These are phyloP conservation scores for Hypoxylon rickii DNA, from an alignment of 495 filamentous ascomycete species.

Conservation along the genomic window DNA sequence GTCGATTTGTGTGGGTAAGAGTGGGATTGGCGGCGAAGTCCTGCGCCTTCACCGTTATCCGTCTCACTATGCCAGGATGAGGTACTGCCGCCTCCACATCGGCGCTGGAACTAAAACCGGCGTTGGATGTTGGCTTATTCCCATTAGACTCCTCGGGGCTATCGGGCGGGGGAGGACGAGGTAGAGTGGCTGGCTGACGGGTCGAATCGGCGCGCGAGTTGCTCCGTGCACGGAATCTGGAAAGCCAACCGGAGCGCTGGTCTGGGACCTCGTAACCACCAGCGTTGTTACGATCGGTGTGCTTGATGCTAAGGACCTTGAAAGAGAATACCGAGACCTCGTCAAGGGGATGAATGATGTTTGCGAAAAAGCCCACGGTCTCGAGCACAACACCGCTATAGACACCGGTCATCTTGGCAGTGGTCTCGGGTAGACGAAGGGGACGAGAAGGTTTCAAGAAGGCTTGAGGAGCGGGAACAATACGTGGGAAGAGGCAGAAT, in stretches of 20 bases:
- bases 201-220: conserved; percentile 2
- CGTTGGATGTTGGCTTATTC: not conserved
- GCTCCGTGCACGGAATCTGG: not conserved
- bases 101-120: conserved; percentile 3
- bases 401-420: conserved; percentile 61
- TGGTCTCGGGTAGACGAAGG: conserved; percentile 56
- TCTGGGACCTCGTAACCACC: conserved; percentile 24
- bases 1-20: conserved; percentile 35
- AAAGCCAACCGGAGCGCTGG: not conserved
- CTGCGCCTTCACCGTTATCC: conserved; percentile 40
- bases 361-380: conserved; percentile 64
- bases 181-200: not conserved
- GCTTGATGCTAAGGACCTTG: conserved; percentile 53
- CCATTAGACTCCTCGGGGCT: conserved; percentile 1
- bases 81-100: conserved; percentile 30
- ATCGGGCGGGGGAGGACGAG: conserved; percentile 8
- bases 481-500: conserved; percentile 63
- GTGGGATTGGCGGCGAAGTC: conserved; percentile 45
- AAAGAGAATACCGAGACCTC: conserved; percentile 51
- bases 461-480: conserved; percentile 70
- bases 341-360: conserved; percentile 61
- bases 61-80: conserved; percentile 28
- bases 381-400: conserved; percentile 58
- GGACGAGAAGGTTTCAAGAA: conserved; percentile 63
- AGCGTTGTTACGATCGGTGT: conserved; percentile 36